Evolutionary conservation across 2,329 filamentous ascomycete genomes (phyloP), one percentile per base, ranked within the genome.

Genomic region (Pseudocercospora eumusae): DNA sequence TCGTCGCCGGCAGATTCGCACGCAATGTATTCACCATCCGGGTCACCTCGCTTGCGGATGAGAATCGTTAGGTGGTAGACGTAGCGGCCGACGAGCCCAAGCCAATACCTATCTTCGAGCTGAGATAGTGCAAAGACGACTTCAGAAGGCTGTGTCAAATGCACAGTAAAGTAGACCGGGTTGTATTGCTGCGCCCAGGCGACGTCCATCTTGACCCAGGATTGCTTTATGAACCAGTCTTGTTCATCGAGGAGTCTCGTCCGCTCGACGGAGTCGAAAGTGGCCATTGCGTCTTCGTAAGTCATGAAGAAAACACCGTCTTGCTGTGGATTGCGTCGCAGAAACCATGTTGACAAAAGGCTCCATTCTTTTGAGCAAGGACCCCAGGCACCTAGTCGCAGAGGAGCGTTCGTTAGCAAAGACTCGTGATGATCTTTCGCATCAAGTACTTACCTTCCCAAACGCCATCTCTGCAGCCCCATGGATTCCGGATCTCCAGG

Each of bases 281-380:
- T 81, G 33, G 79, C 78, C 3, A 86, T 75, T 7, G 86, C 75
- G 56, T 86, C 84, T 8, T 81, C 74, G 67, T 85, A 85, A 0
- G 79, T 82, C 31, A 85, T 84, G 82, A 82, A 86, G 71, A 86
- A 84, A 44, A 84, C 74, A 15, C 64, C 64, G 50, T 66, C 64
- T 42, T 66, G 86, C 72, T 93, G 89, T 50, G 83, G 81, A 0
- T 93, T 81, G 68, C 87, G 86, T 63, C 86, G 76, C 74, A 93
- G 85, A 84, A 88, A 91, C 25, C 23, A 52, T 11, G 42, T 61
- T 7, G 52, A 31, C 67, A 92, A 86, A 0, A 88, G 81, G 0
- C 88, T 92, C 91, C 90, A 93, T 75, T 93, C 87, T 68, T 90
- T 88, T 7, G 88, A 91, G 0, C 90, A 90, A 70, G 93, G 90